These are phyloP conservation scores for Sporothrix humicola DNA, from an alignment of 2,329 filamentous ascomycete genomes.

Conservation along the genomic window DNA sequence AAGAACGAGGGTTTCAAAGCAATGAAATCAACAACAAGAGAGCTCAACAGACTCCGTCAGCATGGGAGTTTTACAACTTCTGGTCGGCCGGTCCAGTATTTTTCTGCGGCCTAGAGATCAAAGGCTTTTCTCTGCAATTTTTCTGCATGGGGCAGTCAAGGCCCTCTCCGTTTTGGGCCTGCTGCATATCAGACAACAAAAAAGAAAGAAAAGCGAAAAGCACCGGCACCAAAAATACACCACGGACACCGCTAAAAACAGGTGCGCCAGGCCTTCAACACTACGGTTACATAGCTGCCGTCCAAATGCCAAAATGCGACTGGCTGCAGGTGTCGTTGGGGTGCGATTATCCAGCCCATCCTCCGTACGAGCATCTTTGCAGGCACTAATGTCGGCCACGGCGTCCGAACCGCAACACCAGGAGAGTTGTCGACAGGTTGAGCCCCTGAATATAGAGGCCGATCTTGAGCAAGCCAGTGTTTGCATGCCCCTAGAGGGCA, in stretches of 20 bases:
- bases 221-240: not conserved
- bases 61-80: conserved; percentile 1
- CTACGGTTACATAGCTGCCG: not conserved
- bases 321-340: not conserved
- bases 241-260: not conserved
- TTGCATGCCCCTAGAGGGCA: not conserved
- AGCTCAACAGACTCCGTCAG: not conserved
- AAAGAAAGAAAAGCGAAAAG: too few species aligned
- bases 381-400: not conserved
- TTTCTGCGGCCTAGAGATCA: not conserved
- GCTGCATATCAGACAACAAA: not conserved
- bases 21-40: not conserved
- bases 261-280: not conserved
- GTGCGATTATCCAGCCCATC: not conserved
- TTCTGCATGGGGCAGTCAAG: not conserved
- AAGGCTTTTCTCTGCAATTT: not conserved
- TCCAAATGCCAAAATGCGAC: not conserved
- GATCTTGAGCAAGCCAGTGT: not conserved
- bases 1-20: not conserved
- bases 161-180: conserved; percentile 17
- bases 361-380: not conserved
- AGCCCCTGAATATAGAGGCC: not conserved
- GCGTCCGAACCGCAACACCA: not conserved
- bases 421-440: not conserved
- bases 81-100: not conserved